Base-by-base conservation (phyloP, 2,329 filamentous ascomycete species). In the Microsporum ferrugineum region DNA sequence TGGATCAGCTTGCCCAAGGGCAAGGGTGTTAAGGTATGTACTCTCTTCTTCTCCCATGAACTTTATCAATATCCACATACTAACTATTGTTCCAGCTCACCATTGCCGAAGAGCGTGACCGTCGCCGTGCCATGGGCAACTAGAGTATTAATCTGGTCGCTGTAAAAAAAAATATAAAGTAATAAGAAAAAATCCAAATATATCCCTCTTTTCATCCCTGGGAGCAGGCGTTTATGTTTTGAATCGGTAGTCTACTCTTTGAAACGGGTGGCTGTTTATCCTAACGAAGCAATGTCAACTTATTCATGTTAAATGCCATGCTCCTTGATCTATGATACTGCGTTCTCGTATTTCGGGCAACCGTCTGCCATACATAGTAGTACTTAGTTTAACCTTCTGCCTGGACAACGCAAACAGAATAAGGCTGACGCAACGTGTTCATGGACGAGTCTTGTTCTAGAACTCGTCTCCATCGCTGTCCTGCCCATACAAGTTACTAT, bases 1-100 rank as follows among this genome's bases (percentile, higher is more conserved):
- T 99, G 94, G 94, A 87, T 99, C 82, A 95, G 89, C 74, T 87
- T 99, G 77, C 95, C 94, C 79, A 99, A 97, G 90, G 94, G 94
- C 83, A 96, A 96, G 87, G 94, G 94, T 89, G 94, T 99, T 84
- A 96, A 96, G 78, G 80, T 82, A 75, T 58, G 76, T 71, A 67
- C 41, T 60, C 38, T 29, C 8, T 56, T 14, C 3, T 6, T 47
- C 5, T 55, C 17, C 14, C 39, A 23, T 27, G 4, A 33, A 5
- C 43, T 29, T 6, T 36, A 23, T 27, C 4, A 34, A 5, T 49
- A 14, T 10, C 36, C 14, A 33, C 43, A 23, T 38, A 27, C 17
- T 47, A 29, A 49, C 71, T 73, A 66, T 17, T 56, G 27, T 14
- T 58, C 60, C 59, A 84, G 90, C 90, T 97, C 79, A 87, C 88